Base-by-base conservation (phyloP, 2,329 filamentous ascomycete genomes). In the Colletotrichum phormii region DNA sequence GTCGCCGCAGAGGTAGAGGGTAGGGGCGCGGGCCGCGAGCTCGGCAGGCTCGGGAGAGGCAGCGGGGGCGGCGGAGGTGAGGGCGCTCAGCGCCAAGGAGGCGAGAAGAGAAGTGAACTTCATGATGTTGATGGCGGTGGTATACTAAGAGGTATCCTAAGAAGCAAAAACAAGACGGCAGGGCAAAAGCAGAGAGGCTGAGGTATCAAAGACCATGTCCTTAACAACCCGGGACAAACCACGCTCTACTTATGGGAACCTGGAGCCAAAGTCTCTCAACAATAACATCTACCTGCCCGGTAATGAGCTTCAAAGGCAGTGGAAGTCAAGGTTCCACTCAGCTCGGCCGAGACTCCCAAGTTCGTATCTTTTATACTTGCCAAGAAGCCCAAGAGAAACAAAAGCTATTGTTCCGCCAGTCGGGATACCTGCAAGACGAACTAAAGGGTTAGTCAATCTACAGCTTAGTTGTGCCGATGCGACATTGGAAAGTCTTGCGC, bases 1-100 rank as follows among this genome's bases (percentile, higher is more conserved):
- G 78, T 92, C 90, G 26, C 90, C 90, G 4, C 87, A 88, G 51
- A 91, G 82, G 76, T 89, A 89, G 24, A 90, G 82, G 0, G 85
- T 89, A 12, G 71, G 71, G 5, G 71, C 71, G 54, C 71, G 66
- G 29, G 71, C 71, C 3, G 67, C 71, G n/a, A 70, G 71, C 33
- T 72, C 46, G 18, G 66, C 66, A 0, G 66, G 59, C 51, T 67
- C 54, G 2, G 64, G 55, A 9, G 55, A 49, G 15, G 42, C 42
- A 8, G 42, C 58, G 18, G 69, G 69, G 6, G 78, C 76, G 55
- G 80, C 76, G 11, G 75, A 73, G 59, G 77, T 37, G 33, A 65
- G 6, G 54, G 66, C 62, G 58, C 60, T 24, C n/a, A 74, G 66
- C 22, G 70, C 73, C 53, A 74, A 59, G 24, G 65, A 66, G 51